A percentile compares a stretch with the other conserved stretches of the same genome.
phyloP scores from a whole-genome alignment of 2,329 filamentous ascomycete species.

The Hypoxylon sp. region DNA sequence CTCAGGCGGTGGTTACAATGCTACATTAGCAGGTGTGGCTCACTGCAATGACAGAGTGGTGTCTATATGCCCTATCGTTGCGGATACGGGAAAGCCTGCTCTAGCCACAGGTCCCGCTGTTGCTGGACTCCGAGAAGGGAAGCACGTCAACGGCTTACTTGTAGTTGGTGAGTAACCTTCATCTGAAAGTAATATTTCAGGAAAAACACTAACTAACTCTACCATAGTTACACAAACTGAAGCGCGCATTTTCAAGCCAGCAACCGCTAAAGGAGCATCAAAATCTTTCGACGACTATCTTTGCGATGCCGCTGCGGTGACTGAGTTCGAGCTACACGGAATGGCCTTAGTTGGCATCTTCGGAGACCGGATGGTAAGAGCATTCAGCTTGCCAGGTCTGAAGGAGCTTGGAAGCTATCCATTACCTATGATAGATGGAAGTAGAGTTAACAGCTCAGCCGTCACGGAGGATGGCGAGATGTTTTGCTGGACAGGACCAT shows the following conservation, averaged over 20 bases:
- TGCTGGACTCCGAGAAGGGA: slow-evolving; percentile 80
- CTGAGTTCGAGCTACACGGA: slow-evolving; percentile 80
- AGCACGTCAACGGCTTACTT: slow-evolving; percentile 83
- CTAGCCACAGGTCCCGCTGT: slow-evolving; percentile 82
- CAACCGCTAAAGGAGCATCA: slow-evolving; percentile 88
- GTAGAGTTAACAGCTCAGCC: slow-evolving; percentile 76
- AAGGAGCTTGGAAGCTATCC: slow-evolving; percentile 83
- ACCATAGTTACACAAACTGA: slow-evolving; percentile 75
- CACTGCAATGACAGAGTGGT: slow-evolving; percentile 79
- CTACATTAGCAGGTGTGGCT: slow-evolving; percentile 77
- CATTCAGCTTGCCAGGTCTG: slow-evolving; percentile 87
- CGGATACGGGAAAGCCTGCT: slow-evolving; percentile 82
- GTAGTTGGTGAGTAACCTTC: slow-evolving; percentile 72
- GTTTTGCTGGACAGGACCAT: slow-evolving; percentile 89
- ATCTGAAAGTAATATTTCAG: neutral
- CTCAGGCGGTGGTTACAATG: slow-evolving; percentile 78
- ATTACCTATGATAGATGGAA: slow-evolving; percentile 79
- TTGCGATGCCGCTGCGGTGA: slow-evolving; percentile 85
- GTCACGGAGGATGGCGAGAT: slow-evolving; percentile 86
- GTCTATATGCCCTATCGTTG: slow-evolving; percentile 82
- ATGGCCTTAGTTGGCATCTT: slow-evolving; percentile 88
- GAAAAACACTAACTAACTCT: slow-evolving; percentile 48
- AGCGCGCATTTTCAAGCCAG: slow-evolving; percentile 89
- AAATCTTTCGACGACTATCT: slow-evolving; percentile 88
- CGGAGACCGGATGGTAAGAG: slow-evolving; percentile 83